Evolutionary conservation across 495 filamentous ascomycete species (phyloP), one percentile per base, ranked within the genome.

Genomic region (Sabuloglossum arenarium): DNA sequence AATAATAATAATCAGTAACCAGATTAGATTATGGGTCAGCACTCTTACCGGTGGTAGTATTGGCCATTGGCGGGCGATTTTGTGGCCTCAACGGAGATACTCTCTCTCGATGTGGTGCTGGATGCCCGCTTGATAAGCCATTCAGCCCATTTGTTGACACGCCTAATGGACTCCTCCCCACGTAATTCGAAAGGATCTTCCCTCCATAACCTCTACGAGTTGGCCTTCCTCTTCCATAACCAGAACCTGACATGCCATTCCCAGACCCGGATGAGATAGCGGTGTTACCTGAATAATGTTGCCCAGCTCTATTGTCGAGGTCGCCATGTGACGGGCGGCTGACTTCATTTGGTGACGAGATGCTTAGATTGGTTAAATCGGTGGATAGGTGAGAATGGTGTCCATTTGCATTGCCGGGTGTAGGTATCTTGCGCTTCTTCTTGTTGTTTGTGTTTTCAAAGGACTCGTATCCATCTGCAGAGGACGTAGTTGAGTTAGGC

Each of bases 391-490:
- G 73, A 24, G 71, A 77, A 59, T 80, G 78, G 56, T 87, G 81
- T 50, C 71, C 70, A 12, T 76, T 78, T 4, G 77, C 69, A 53
- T 79, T 81, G 3, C 81, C 84, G n/a, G 86, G 82, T 0, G 85
- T 85, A 4, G 93, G 93, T 29, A 97, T 96, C 69, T 99, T 99
- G 57, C 93, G 79, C 67, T 99, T 98, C 72, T 97, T 98, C 68
- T 99, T 99, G 66, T 99, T 97, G 65, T 95, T 97, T 53, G 87
- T 95, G 62, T 99, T 97, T 66, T 99, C 91, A 62, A 95, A 93
- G 19, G 85, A 89, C 64, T 97, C 93, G 65, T 97, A 96, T 29
- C 91, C 88, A 66, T 97, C 93, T 5, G 76, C 79, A 8, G 73
- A 62, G 27, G 67, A 66, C 29, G 65, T 61, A 37, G 68, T 61